Base-by-base conservation (phyloP, 2,329 filamentous ascomycete species). In the Colletotrichum sp. region DNA sequence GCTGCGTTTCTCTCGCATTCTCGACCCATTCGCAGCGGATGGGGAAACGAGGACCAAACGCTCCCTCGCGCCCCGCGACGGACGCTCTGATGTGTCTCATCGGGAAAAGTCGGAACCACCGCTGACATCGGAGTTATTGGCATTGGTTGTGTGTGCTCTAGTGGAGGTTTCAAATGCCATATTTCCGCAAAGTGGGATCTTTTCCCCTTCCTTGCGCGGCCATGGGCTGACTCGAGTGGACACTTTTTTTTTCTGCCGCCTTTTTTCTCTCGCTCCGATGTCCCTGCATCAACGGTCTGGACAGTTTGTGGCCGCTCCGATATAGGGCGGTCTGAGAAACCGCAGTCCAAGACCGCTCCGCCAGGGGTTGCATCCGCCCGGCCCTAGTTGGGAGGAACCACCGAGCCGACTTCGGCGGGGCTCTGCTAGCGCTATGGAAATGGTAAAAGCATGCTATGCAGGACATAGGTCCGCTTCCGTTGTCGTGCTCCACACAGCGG, bases 361-460 rank as follows among this genome's bases (percentile, higher is more conserved):
- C 55, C 55, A 71, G 66, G 75, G 75, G 71, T 57, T 57, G 30
- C 66, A 68, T 57, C 60, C 60, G 72, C 44, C 52, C 66, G 71
- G 66, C 74, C 76, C 68, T 76, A 68, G 76, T 69, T 55, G 57
- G 26, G 68, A 70, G 68, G 55, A 68, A 76, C 52, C 74, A 69
- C 76, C 76, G 76, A 76, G 75, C 75, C 75, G 75, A 76, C 63
- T 64, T 75, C 75, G 75, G 75, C 59, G 72, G 63, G 60, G 39
- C 60, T 66, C 64, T 18, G 74, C 49, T 74, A 76, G 74, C 71
- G 74, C 44, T 18, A 65, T 68, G 34, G 59, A 55, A 28, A 60
- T 57, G 63, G 69, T 39, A 68, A 39, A 72, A 65, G 64, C 24
- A 73, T 65, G 73, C 64, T 62, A 21, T 63, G 55, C 73, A 34